Evolutionary conservation across 495 filamentous ascomycete genomes (phyloP), one percentile per base, ranked within the genome.

Genomic region (Paragyromitra xinjiangensis): DNA sequence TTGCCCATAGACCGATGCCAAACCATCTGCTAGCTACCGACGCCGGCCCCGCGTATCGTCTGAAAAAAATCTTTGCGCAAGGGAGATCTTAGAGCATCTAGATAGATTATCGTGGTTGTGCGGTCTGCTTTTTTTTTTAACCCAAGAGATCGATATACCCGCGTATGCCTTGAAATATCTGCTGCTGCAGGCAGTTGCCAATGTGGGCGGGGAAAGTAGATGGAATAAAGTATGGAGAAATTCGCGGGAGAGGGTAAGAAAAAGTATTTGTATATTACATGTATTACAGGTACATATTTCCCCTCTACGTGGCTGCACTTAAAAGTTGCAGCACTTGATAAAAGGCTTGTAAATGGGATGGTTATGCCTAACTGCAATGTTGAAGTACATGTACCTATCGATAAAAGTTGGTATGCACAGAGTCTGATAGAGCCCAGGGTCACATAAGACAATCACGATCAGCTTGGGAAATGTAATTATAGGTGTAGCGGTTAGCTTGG

Each of bases 21-120:
- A 73, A 22, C 12, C 19, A 40, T 24, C 70, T 73, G 71, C 64
- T 39, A 73, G 62, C 65, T 73, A 58, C 71, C 70, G 62, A 61
- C 50, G 37, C 70, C 71, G 71, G 63, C 71, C 50, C 68, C 71
- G 58, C 51, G 62, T 73, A 67, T 68, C 22, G 48, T 67, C 71
- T 56, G 63, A 68, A 73, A 58, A n/a, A 37, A 12, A 62, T 16
- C 68, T 55, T 59, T 69, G 53, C 40, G 53, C 24, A 14, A 40
- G 66, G 44, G 22, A 22, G 66, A 44, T 51, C 61, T 55, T n/a
- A 34, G 40, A 22, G 24, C n/a, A 65, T 65, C 34, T 26, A 34
- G 69, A 42, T 53, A 50, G 45, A 61, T 37, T 37, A 9, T 12
- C 44, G 39, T 64, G 19, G 26, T 22, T 6, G 64, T 64, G 45